phyloP scores from a whole-genome alignment of 805 yeast species.

The Ogataea parapolymorpha region DNA sequence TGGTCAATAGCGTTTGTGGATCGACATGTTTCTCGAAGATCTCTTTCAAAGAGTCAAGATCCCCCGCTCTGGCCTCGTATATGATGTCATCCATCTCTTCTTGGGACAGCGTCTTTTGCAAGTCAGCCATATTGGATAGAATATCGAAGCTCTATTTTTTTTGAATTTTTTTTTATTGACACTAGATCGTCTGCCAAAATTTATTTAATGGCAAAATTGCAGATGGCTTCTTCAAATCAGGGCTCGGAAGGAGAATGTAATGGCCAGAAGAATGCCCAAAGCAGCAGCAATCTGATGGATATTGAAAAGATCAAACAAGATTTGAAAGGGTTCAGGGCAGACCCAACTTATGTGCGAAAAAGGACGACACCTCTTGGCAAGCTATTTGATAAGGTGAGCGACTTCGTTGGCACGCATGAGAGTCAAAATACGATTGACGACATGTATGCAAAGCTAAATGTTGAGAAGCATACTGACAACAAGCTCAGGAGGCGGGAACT shows the following conservation, averaged over 20 bases:
- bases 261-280: neutral
- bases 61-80: conserved; percentile 86
- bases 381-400: conserved; percentile 29
- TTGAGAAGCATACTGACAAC: neutral
- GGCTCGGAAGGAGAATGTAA: neutral
- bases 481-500: conserved; percentile 14
- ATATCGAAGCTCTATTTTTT: neutral
- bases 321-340: conserved; percentile 23
- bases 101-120: conserved; percentile 39
- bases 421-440: conserved; percentile 8
- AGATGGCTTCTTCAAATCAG: conserved; percentile 1
- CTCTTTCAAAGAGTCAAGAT: conserved; percentile 67
- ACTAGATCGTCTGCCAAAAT: conserved; percentile 1
- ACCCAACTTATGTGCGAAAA: conserved; percentile 23
- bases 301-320: conserved; percentile 22
- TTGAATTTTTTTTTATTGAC: conserved; percentile 8
- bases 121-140: conserved; percentile 22
- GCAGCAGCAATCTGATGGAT: neutral
- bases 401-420: conserved; percentile 12
- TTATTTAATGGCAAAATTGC: conserved; percentile 4
- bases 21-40: conserved; percentile 58
- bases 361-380: conserved; percentile 33
- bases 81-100: conserved; percentile 83
- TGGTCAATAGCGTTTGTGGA: conserved; percentile 39
- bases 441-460: conserved; percentile 8